A percentile compares a stretch with the other conserved stretches of the same genome.
phyloP scores from a whole-genome alignment of 2,329 filamentous ascomycete genomes.

The Cladosporium phlei region DNA sequence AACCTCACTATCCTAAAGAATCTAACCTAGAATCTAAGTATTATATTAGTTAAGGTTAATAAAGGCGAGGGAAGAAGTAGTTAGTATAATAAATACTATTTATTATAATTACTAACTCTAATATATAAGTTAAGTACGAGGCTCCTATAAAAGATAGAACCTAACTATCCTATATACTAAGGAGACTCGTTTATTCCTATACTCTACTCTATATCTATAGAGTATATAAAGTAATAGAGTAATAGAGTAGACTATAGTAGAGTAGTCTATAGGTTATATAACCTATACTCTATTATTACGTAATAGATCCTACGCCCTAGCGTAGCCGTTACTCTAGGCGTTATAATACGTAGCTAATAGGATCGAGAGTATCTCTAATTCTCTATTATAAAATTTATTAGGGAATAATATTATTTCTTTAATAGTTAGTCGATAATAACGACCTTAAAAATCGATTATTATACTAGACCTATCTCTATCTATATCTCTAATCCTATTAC shows the following conservation, averaged over 20 bases:
- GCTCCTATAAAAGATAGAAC: not conserved
- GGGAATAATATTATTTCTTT: too few relatives aligned
- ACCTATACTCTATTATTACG: too few relatives aligned
- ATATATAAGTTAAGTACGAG: slow-evolving; percentile 1
- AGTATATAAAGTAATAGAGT: not conserved
- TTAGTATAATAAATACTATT: not conserved
- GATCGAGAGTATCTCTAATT: too few relatives aligned
- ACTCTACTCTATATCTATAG: not conserved
- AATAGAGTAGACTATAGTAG: not conserved
- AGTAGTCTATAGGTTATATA: not conserved
- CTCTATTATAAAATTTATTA: too few relatives aligned
- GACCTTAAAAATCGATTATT: too few relatives aligned
- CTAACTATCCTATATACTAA: slow-evolving; percentile 1
- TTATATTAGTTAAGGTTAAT: not conserved
- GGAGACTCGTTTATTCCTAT: not conserved
- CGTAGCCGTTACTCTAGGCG: too few relatives aligned
- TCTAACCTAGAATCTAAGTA: not conserved
- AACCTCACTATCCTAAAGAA: not conserved
- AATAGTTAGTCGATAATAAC: too few relatives aligned
- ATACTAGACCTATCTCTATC: too few relatives aligned
- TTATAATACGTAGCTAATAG: too few relatives aligned
- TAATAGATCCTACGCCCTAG: too few relatives aligned
- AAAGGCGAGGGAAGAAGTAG: too few relatives aligned
- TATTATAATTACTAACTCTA: not conserved
- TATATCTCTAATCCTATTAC: too few relatives aligned